Conservation (phyloP, 257 asterid genomes). For the Penstemon davidsonii region DNA sequence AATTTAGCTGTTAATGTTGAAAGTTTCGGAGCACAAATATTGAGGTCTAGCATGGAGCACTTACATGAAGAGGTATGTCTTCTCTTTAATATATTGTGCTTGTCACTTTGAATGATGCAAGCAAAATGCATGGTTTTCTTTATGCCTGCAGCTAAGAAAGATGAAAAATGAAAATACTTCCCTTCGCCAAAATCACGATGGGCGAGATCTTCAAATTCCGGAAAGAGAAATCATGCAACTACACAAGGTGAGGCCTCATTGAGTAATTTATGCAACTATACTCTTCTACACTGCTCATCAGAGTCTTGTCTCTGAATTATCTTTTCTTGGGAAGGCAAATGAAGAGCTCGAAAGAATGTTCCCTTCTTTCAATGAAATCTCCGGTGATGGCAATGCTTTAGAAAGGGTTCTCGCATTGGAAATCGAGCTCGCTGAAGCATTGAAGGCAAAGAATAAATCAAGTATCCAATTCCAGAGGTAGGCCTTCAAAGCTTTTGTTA, state of each 20-base stretch:
- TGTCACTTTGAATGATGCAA: not conserved
- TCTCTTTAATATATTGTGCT: conserved; percentile 8
- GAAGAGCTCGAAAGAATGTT: conserved; percentile 81
- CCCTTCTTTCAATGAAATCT: conserved; percentile 62
- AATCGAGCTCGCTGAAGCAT: conserved; percentile 89
- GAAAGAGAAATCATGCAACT: conserved; percentile 60
- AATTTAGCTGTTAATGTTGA: conserved; percentile 31
- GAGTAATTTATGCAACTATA: conserved; percentile 19
- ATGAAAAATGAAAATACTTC: conserved; percentile 76
- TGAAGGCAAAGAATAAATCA: conserved; percentile 62
- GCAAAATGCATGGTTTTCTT: conserved; percentile 16
- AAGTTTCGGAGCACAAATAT: conserved; percentile 44
- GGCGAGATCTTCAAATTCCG: conserved; percentile 38
- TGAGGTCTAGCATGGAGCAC: conserved; percentile 81
- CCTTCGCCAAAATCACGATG: conserved; percentile 37
- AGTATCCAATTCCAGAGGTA: conserved; percentile 75
- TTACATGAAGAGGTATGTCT: conserved; percentile 77
- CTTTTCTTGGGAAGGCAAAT: conserved; percentile 56
- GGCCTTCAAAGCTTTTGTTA: conserved; percentile 7
- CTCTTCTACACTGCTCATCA: not conserved
- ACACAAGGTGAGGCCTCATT: conserved; percentile 57
- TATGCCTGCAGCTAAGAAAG: conserved; percentile 75
- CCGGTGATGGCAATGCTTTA: conserved; percentile 70
- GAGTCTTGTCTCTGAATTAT: conserved; percentile 27
- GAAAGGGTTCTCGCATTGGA: conserved; percentile 91